Conservation (phyloP, 257 asterid species). For the Parsonsia alboflavescens region DNA sequence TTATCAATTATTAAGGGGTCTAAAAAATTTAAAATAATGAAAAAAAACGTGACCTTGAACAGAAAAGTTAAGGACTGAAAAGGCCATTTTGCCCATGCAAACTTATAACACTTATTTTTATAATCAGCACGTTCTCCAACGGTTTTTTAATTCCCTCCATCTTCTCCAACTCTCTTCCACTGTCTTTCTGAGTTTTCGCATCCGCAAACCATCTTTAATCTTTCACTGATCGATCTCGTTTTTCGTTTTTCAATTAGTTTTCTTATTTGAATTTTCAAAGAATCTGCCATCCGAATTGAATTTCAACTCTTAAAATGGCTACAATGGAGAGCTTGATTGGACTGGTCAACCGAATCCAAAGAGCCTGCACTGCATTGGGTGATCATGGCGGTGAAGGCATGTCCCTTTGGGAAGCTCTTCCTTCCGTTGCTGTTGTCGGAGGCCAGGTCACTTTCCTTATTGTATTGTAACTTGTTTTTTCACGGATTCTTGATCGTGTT, state of each 20-base stretch:
- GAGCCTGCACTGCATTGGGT: slow-evolving; percentile 95
- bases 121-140: slow-evolving; percentile 2
- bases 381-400: slow-evolving; percentile 99
- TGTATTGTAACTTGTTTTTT: background rate
- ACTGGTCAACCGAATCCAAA: slow-evolving; percentile 77
- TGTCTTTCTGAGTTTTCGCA: slow-evolving; percentile 6
- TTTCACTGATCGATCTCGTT: slow-evolving; percentile 6
- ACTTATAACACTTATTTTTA: no score
- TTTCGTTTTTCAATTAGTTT: background rate
- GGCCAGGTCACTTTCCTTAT: slow-evolving; percentile 59
- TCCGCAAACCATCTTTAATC: background rate
- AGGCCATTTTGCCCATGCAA: no score
- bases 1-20: no score
- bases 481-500: background rate
- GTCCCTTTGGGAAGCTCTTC: slow-evolving; percentile 99
- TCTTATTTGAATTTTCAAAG: background rate
- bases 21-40: no score
- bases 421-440: slow-evolving; percentile 99
- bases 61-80: no score
- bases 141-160: slow-evolving; percentile 7
- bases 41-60: no score
- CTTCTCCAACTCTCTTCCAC: background rate
- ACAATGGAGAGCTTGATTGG: slow-evolving; percentile 95
- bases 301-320: slow-evolving; percentile 44
- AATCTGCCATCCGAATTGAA: background rate